Percentiles rank a stretch among this genome's conserved stretches.
Conservation (phyloP, 306 rosid genomes). For the Psophocarpus tetragonolobus region DNA sequence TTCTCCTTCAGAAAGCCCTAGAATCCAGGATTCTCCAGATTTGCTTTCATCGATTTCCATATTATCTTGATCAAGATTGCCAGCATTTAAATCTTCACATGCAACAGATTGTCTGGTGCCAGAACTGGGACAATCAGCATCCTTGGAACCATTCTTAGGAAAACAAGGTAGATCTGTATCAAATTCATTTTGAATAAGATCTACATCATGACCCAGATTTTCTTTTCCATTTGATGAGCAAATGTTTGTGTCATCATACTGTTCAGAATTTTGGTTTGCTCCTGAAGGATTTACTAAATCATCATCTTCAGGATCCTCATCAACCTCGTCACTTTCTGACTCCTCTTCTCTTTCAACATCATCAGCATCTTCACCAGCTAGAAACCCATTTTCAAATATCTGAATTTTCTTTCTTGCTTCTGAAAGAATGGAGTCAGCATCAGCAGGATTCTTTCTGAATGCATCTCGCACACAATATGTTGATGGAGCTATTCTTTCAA, state of each 20-base stretch:
- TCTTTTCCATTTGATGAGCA: constrained; percentile 63
- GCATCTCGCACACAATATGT: constrained; percentile 94
- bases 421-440: constrained; percentile 86
- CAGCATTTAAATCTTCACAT: constrained; percentile 42
- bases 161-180: constrained; percentile 53
- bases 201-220: constrained; percentile 44
- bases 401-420: constrained; percentile 94
- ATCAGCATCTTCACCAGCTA: constrained; percentile 83
- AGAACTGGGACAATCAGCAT: constrained; percentile 46
- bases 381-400: constrained; percentile 91
- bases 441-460: constrained; percentile 88
- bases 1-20: constrained; percentile 94
- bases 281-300: constrained; percentile 62
- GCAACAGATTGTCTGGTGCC: constrained; percentile 43
- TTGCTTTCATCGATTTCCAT: constrained; percentile 98
- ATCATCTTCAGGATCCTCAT: constrained; percentile 95
- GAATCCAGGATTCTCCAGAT: constrained; percentile 97
- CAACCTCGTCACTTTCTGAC: constrained; percentile 94
- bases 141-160: constrained; percentile 61
- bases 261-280: constrained; percentile 53
- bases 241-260: constrained; percentile 45
- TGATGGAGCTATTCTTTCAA: constrained; percentile 99
- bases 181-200: constrained; percentile 55
- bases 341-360: constrained; percentile 94
- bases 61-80: constrained; percentile 62